phyloP scores from a whole-genome alignment of 345 rosid genomes.

The Jatropha curcas region DNA sequence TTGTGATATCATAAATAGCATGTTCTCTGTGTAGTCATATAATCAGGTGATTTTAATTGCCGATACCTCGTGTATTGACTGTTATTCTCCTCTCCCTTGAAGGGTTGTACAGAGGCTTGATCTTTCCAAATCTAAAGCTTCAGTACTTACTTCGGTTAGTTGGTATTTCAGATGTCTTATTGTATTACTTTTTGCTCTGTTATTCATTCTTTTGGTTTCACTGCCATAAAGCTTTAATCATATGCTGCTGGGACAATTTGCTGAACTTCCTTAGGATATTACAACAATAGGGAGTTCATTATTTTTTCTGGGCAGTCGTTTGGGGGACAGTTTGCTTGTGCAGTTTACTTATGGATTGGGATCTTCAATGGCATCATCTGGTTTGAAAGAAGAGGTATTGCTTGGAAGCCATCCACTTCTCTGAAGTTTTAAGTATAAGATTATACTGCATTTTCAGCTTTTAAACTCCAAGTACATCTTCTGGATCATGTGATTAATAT shows the following conservation, averaged over 20 bases:
- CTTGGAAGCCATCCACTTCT: slow-evolving; percentile 13
- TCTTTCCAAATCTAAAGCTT: slow-evolving; percentile 96
- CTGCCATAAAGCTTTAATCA: slow-evolving; percentile 11
- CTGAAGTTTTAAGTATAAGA: neutral
- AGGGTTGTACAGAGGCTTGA: slow-evolving; percentile 96
- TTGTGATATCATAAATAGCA: neutral
- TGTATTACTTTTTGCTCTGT: slow-evolving; percentile 16
- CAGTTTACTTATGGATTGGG: slow-evolving; percentile 74
- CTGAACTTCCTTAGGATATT: slow-evolving; percentile 61
- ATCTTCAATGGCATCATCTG: slow-evolving; percentile 55
- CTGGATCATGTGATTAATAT: neutral
- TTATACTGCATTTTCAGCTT: neutral
- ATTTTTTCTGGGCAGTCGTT: slow-evolving; percentile 87
- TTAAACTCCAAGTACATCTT: neutral
- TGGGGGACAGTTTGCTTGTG: slow-evolving; percentile 97
- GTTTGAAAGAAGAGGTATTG: slow-evolving; percentile 82
- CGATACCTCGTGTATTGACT: slow-evolving; percentile 24
- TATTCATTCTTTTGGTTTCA: slow-evolving; percentile 6
- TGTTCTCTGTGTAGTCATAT: neutral
- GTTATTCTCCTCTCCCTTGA: slow-evolving; percentile 30
- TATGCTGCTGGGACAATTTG: slow-evolving; percentile 20
- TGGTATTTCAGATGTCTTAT: slow-evolving; percentile 8
- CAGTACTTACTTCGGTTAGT: slow-evolving; percentile 96
- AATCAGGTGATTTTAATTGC: neutral
- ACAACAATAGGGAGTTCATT: slow-evolving; percentile 76